These are phyloP conservation scores for Raphanus sativus DNA, from an alignment of 345 rosid species.

Conservation along the genomic window DNA sequence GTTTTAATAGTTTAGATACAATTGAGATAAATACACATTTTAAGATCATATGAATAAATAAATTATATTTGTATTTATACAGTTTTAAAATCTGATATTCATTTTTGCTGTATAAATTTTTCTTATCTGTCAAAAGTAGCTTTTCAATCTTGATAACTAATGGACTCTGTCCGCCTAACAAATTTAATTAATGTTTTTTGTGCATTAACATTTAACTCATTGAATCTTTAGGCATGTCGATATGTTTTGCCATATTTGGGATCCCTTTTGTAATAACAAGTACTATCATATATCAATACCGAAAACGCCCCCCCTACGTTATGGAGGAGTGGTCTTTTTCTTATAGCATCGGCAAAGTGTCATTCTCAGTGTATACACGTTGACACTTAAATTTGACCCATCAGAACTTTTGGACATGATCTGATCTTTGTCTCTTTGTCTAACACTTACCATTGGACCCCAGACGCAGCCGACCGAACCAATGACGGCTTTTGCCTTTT, in stretches of 20 bases:
- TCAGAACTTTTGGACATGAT: constrained; percentile 28
- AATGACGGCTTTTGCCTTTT: constrained; percentile 31
- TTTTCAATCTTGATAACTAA: no score
- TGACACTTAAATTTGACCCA: constrained; percentile 32
- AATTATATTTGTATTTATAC: no score
- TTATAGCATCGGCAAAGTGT: constrained; percentile 29
- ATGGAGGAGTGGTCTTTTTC: constrained; percentile 35
- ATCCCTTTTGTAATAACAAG: neutral
- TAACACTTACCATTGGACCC: constrained; percentile 35
- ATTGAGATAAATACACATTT: no score
- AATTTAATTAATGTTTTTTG: no score
- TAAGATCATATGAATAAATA: no score
- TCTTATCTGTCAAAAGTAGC: no score
- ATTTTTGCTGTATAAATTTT: no score
- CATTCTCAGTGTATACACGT: constrained; percentile 34
- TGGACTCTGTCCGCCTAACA: no score
- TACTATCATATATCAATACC: constrained; percentile 17
- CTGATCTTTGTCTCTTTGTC: constrained; percentile 28
- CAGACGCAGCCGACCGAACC: constrained; percentile 28
- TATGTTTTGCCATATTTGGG: constrained; percentile 1
- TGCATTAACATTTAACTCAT: no score
- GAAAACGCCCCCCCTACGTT: constrained; percentile 19
- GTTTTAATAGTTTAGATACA: no score
- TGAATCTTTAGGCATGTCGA: neutral
- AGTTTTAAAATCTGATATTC: no score